Percentiles rank a stretch among this genome's conserved stretches.
These are phyloP conservation scores for Tetrahymena borealis DNA, from an alignment of 73 alveolate species.

Conservation along the genomic window DNA sequence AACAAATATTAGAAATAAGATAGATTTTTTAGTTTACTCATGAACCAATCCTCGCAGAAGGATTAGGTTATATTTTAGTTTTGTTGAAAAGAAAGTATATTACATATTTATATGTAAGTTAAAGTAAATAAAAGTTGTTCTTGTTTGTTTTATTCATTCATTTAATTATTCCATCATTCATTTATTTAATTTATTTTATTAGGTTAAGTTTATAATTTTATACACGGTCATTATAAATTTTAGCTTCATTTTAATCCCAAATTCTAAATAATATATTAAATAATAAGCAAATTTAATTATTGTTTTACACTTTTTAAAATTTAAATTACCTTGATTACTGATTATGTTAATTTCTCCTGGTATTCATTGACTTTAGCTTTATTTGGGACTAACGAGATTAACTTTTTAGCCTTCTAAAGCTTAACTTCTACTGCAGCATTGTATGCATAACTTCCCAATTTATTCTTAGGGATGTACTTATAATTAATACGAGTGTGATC, in stretches of 20 bases:
- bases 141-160: too few species aligned
- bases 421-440: conserved; percentile 43
- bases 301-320: not conserved
- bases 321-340: conserved; percentile 7
- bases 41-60: too few species aligned
- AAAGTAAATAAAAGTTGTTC: too few species aligned
- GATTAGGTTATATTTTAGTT: too few species aligned
- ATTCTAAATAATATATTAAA: not conserved
- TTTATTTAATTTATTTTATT: too few species aligned
- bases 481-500: conserved; percentile 61
- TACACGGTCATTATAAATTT: too few species aligned
- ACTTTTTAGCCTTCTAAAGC: conserved; percentile 18
- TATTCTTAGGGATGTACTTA: conserved; percentile 56
- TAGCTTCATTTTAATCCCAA: not conserved
- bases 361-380: conserved; percentile 33
- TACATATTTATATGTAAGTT: too few species aligned
- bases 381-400: conserved; percentile 26
- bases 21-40: too few species aligned
- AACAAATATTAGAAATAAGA: too few species aligned
- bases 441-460: conserved; percentile 25
- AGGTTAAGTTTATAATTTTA: too few species aligned
- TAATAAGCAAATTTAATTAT: not conserved
- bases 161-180: too few species aligned
- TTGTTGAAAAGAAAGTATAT: too few species aligned
- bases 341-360: conserved; percentile 23